Evolutionary conservation across 371 early-diverging fungal species (phyloP), one percentile per base, ranked within the genome.

Genomic region (Zychaea mexicana): DNA sequence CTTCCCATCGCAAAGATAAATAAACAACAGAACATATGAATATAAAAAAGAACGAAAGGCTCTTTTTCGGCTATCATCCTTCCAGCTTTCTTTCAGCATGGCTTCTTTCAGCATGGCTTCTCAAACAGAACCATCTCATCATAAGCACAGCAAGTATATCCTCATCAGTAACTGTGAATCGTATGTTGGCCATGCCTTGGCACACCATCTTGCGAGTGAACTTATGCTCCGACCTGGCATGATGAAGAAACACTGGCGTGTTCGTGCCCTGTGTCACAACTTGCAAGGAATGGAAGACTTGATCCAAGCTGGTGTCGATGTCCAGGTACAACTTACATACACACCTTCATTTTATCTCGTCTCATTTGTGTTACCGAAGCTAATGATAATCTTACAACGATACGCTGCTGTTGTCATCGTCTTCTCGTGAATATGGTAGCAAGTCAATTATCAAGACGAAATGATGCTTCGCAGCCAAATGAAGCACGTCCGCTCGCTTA

Each of bases 201-300:
- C 63, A 0, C 32, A 45, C 17, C 46, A 67, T 39, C 21, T 67
- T 13, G 53, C 57, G 9, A 19, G 17, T 12, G 62, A 62, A 24
- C 59, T 67, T 19, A 8, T 4, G 5, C 27, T n/a, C 3, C 59
- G 47, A 8, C 63, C 49, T 19, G 63, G 62, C 0, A 57, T 38
- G 38, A 9, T 67, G 38, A 62, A 62, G 60, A 67, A 67, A 38
- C 36, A 54, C 12, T 67, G 68, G 63, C 39, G 56, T 21, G 63
- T 67, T 26, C 62, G 63, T 22, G 68, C 56, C 10, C 24, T 67
- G 2, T 67, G 63, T 24, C n/a, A 36, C 13, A 32, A 26, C 26
- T 26, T 57, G 15, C 52, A 62, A 47, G 21, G 42, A 30, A 10
- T 47, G 28, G 55, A 38, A 30, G 62, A 54, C 30, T 53, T 62